Percentiles rank a stretch among this genome's conserved stretches.
Conservation (phyloP, 1,284 basidiomycete genomes). For the Ganoderma sinense region DNA sequence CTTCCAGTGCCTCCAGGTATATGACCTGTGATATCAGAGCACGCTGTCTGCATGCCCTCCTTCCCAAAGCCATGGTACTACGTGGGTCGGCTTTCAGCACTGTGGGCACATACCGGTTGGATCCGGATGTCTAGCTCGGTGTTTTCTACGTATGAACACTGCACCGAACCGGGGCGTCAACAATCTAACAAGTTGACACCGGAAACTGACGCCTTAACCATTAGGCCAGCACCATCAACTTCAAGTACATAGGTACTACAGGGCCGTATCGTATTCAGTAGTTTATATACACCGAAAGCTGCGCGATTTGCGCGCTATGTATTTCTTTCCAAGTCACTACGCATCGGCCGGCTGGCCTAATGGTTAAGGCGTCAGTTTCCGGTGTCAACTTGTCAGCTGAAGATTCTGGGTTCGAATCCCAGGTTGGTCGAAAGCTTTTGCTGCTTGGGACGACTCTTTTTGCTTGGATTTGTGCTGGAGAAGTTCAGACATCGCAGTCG, state of each 20-base stretch:
- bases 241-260: no score
- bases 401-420: slow-evolving; percentile 62
- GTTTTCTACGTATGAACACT: slow-evolving; percentile 31
- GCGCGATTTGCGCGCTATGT: no score
- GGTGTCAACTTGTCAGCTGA: slow-evolving; percentile 48
- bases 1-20: slow-evolving; percentile 26
- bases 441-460: neutral
- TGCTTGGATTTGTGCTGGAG: no score
- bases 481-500: no score
- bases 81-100: slow-evolving; percentile 37
- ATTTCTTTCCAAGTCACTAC: no score
- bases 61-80: slow-evolving; percentile 20
- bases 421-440: slow-evolving; percentile 49
- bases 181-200: no score
- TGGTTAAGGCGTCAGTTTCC: slow-evolving; percentile 46
- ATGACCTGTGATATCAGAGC: slow-evolving; percentile 32
- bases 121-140: slow-evolving; percentile 20
- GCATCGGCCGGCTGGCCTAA: slow-evolving; percentile 32
- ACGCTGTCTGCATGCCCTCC: slow-evolving; percentile 35
- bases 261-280: no score
- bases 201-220: no score
- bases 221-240: no score
- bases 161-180: no score
- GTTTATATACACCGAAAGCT: no score
- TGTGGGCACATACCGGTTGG: slow-evolving; percentile 34